phyloP scores from a whole-genome alignment of 208 protist species.

The Leishmania tarentolae region DNA sequence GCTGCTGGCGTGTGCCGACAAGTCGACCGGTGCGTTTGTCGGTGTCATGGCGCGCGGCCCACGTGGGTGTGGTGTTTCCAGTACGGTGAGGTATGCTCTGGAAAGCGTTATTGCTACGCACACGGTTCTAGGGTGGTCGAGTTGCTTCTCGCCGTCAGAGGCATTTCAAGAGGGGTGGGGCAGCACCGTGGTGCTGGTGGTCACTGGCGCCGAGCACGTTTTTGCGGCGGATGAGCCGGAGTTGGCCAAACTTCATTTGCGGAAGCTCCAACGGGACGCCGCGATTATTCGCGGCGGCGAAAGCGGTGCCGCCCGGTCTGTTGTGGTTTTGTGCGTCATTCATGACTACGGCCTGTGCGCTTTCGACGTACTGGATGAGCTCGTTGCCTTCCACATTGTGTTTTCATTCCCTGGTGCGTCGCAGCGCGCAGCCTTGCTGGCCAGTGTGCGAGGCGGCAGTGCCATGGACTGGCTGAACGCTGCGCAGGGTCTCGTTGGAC shows the following conservation, averaged over 20 bases:
- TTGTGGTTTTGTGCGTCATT: slow-evolving; percentile 58
- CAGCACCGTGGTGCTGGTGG: slow-evolving; percentile 36
- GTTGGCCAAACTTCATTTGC: slow-evolving; percentile 36
- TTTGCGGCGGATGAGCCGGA: slow-evolving; percentile 56
- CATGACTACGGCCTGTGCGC: slow-evolving; percentile 35
- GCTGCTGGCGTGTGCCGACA: slow-evolving; percentile 30
- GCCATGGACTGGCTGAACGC: slow-evolving; percentile 34
- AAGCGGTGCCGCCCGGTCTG: slow-evolving; percentile 15
- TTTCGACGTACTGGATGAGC: slow-evolving; percentile 32
- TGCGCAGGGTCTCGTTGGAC: slow-evolving; percentile 64
- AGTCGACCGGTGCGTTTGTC: slow-evolving; percentile 23
- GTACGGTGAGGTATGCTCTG: slow-evolving; percentile 37
- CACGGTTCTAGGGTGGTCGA: slow-evolving; percentile 46
- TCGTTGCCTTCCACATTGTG: slow-evolving; percentile 51
- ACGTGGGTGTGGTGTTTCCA: slow-evolving; percentile 53
- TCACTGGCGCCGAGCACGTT: slow-evolving; percentile 39
- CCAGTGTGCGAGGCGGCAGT: slow-evolving; percentile 42
- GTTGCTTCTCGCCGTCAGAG: slow-evolving; percentile 19
- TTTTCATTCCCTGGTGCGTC: slow-evolving; percentile 44
- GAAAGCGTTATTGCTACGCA: slow-evolving; percentile 6
- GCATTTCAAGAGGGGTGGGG: slow-evolving; percentile 10
- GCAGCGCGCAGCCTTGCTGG: slow-evolving; percentile 56
- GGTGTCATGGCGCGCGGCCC: slow-evolving; percentile 61
- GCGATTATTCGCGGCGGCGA: slow-evolving; percentile 30
- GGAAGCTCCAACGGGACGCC: slow-evolving; percentile 33